Evolutionary conservation across 2,329 filamentous ascomycete species (phyloP), one percentile per base, ranked within the genome.

Genomic region (Colletotrichum graminicola): DNA sequence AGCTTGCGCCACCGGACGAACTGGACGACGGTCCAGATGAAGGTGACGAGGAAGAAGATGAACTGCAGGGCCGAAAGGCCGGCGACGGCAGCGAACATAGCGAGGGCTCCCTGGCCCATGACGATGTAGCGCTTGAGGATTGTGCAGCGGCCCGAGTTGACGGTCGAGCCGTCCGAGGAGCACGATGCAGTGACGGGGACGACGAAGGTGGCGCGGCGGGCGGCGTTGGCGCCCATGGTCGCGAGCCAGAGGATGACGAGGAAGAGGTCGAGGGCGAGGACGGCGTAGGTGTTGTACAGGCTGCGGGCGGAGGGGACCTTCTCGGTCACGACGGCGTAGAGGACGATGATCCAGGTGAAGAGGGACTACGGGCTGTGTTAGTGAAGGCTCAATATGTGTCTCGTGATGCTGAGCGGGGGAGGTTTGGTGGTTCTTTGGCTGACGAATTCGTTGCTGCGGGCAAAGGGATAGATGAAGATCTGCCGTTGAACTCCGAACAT

Each of bases 231-330:
- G 43, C 76, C 81, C 75, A 80, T 77, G n/a, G 81, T 80, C 0
- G 83, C 80, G 23, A 87, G 82, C 85, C 85, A 87, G 64, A 87
- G 79, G 67, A 87, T 74, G 57, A 83, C 75, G 76, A 87, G 78
- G 54, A 86, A 76, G 5, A 75, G 79, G 56, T 87, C 84, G 29
- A 87, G 78, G 18, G 77, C 77, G 10, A 87, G 76, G 12, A 85
- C 78, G 51, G 84, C 84, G 73, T 82, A 79, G 67, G 85, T 79
- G 73, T 86, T 82, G 74, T 87, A 86, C 23, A 77, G 75, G 1
- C 64, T 32, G 26, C 77, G 81, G 49, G 82, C 78, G 5, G 75
- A 70, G 8, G 77, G 12, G 21, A 83, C 71, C 66, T 81, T 84
- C 68, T 86, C 84, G 26, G 83, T 77, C 3, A 84, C 73, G 73